Evolutionary conservation across 192 early-diverging fungal species (phyloP).

Genomic region (Linnemannia schmuckeri): DNA sequence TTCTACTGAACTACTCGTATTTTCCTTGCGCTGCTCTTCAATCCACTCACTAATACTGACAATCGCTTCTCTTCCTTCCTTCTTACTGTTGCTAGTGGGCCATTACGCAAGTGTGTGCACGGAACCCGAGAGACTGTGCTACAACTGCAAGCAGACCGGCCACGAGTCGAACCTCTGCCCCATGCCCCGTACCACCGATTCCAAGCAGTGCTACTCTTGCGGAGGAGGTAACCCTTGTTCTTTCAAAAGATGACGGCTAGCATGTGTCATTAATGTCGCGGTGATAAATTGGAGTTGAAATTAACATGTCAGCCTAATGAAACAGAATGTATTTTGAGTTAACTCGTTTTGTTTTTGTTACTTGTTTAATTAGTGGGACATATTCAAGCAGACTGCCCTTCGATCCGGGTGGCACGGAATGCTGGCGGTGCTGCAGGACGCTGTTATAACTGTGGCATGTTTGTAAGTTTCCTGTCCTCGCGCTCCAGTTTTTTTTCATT

Average conservation of each 20-base stretch:
- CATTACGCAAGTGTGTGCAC: slow-evolving; percentile 66
- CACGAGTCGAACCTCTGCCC: slow-evolving; percentile 65
- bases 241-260: no score
- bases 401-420: slow-evolving; percentile 46
- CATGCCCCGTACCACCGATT: slow-evolving; percentile 59
- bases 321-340: background rate
- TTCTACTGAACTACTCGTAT: no score
- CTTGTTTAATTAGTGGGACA: slow-evolving; percentile 60
- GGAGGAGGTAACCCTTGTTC: slow-evolving; percentile 59
- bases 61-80: background rate
- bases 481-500: no score
- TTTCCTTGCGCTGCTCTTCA: no score
- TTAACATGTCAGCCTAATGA: background rate
- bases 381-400: slow-evolving; percentile 65
- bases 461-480: slow-evolving; percentile 55
- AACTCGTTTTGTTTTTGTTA: background rate
- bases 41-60: no score
- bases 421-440: slow-evolving; percentile 39
- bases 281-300: no score
- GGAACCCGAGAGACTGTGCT: slow-evolving; percentile 66
- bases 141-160: slow-evolving; percentile 69
- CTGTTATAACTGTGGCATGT: slow-evolving; percentile 65
- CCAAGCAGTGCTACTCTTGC: slow-evolving; percentile 67
- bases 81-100: slow-evolving; percentile 48
- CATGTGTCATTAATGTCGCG: no score